Base-by-base conservation (phyloP, 2,329 filamentous ascomycete species). In the Pyrenochaeta sp. region DNA sequence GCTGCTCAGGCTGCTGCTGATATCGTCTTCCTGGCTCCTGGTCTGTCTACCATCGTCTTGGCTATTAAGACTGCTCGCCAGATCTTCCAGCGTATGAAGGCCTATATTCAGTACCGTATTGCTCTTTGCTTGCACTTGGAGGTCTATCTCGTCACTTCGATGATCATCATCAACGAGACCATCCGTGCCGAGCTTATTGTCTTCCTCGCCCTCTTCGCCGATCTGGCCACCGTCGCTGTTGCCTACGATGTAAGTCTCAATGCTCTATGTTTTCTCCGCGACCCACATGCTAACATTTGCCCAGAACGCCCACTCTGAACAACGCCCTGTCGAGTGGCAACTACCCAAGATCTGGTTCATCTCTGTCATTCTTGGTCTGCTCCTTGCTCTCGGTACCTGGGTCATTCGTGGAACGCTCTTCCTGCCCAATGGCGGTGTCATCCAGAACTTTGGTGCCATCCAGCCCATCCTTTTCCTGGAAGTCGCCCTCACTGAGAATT, bases 261-360 rank as follows among this genome's bases (percentile, higher is more conserved):
- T 43, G 54, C 5, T 39, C 15, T 18, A 52, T 10, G 5, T 9
- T 36, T 18, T 15, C 9, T 2, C 32, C n/a, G 31, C 23, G 1
- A 18, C 4, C 23, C 9, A 20, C 31, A 31, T 48, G 27, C 45
- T 50, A 40, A 41, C 11, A 17, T 30, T 29, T 60, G 56, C 6
- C 4, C 20, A 40, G 37, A 91, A 91, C 74, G 89, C 89, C 41
- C 87, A 90, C 79, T 90, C 87, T 67, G 89, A 92, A 72, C 82
- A 82, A 56, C 86, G 89, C 33, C 89, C 89, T 12, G 89, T 91
- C 67, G 89, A 91, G 76, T 92, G 89, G 89, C 89, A 92, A 78
- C 75, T 92, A 61, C 88, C 89, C 61, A 92, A 91, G 83, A 91
- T 91, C 73, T 91, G 89, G 89, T 83, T 91, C 63, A 90, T 92